Conservation (phyloP, 2,329 filamentous ascomycete species). For the Arthrinium phaeospermum region DNA sequence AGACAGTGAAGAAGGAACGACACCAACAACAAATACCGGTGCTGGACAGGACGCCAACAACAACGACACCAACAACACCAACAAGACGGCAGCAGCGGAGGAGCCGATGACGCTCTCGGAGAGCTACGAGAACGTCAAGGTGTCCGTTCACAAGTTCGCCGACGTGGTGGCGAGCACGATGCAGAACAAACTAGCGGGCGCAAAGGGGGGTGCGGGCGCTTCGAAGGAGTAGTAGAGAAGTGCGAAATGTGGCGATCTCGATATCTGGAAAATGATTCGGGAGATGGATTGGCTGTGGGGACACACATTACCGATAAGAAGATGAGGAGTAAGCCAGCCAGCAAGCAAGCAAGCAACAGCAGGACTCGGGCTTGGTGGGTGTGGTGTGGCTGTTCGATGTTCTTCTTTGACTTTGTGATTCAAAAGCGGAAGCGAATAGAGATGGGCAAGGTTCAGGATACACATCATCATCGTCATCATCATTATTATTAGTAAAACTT, state of each 20-base stretch:
- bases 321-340: not conserved
- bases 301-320: not conserved
- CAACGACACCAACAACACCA: not conserved
- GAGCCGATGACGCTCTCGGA: slow-evolving; percentile 19
- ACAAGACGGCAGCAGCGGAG: slow-evolving; percentile 19
- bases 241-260: too few relatives aligned
- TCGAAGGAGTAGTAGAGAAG: not conserved
- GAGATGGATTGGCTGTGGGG: not conserved
- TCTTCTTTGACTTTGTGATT: too few relatives aligned
- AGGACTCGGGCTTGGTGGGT: too few relatives aligned
- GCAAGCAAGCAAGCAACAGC: not conserved
- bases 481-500: too few relatives aligned
- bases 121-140: slow-evolving; percentile 28
- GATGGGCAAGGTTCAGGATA: too few relatives aligned
- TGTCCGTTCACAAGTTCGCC: slow-evolving; percentile 36
- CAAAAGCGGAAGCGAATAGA: too few relatives aligned
- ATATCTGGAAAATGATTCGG: not conserved
- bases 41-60: not conserved
- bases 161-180: slow-evolving; percentile 38
- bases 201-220: not conserved
- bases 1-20: not conserved
- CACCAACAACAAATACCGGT: not conserved
- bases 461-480: too few relatives aligned
- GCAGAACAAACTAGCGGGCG: slow-evolving; percentile 24
- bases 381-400: too few relatives aligned